Percentiles rank a stretch among this genome's conserved stretches.
Evolutionary conservation across 169 alveolate genomes (phyloP).

Genomic region (Eimeria praecox): DNA sequence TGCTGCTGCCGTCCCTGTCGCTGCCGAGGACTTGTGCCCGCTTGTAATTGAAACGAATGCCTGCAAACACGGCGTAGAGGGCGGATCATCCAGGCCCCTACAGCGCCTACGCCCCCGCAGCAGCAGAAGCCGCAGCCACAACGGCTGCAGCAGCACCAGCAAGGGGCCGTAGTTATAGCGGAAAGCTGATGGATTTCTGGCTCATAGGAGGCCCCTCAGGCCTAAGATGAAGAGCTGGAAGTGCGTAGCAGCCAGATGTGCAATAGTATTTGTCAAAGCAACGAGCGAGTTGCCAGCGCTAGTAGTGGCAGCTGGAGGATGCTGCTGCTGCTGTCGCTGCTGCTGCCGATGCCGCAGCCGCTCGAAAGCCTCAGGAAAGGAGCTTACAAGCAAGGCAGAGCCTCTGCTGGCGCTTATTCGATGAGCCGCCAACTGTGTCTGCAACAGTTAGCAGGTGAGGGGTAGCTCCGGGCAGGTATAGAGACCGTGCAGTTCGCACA

Average conservation of each 20-base stretch:
- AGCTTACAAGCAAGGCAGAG: background rate
- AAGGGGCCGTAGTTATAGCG: background rate
- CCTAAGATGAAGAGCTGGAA: background rate
- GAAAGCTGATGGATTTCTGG: background rate
- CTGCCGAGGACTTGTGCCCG: conserved; percentile 13
- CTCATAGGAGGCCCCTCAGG: background rate
- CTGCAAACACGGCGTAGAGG: background rate
- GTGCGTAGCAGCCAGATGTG: background rate
- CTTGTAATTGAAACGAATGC: background rate
- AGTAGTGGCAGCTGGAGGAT: background rate
- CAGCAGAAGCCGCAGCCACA: conserved; percentile 20
- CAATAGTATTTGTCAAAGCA: background rate
- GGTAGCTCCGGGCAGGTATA: background rate
- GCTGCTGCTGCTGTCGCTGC: conserved; percentile 6
- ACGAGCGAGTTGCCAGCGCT: background rate
- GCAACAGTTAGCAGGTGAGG: background rate
- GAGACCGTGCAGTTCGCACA: background rate
- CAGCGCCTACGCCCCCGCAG: background rate
- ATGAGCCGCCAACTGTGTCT: background rate
- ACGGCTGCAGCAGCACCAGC: background rate
- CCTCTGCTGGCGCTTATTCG: background rate
- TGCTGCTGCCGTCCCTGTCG: background rate
- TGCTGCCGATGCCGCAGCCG: background rate
- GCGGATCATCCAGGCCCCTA: background rate
- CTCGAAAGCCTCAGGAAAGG: background rate